Conservation (phyloP, 2,329 filamentous ascomycete species). For the Polytolypa hystricis region DNA sequence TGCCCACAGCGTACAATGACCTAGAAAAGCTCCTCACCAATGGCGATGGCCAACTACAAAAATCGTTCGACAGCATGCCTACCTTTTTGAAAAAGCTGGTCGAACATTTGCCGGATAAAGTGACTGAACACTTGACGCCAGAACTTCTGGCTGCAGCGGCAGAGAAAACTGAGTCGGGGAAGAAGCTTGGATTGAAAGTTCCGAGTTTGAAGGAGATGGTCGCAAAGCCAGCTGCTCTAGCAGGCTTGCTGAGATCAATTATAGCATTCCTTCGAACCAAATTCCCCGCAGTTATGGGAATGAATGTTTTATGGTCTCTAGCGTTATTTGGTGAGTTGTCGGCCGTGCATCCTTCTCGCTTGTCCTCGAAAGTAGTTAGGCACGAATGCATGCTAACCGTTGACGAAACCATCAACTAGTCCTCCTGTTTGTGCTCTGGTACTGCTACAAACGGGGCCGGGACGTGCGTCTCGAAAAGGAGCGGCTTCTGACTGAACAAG, state of each 20-base stretch:
- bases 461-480: constrained; percentile 67
- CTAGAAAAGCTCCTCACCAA: constrained; percentile 59
- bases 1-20: constrained; percentile 85
- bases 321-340: constrained; percentile 64
- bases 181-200: constrained; percentile 56
- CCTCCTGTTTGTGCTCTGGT: constrained; percentile 90
- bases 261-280: constrained; percentile 75
- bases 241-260: constrained; percentile 77
- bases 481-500: constrained; percentile 36
- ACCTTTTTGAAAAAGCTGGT: constrained; percentile 75
- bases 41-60: constrained; percentile 52
- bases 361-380: background rate
- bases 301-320: constrained; percentile 83
- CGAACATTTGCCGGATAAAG: constrained; percentile 68
- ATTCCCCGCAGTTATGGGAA: constrained; percentile 84
- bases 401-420: constrained; percentile 49
- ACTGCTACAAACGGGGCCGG: constrained; percentile 88
- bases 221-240: constrained; percentile 76
- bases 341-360: background rate
- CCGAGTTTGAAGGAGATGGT: constrained; percentile 67
- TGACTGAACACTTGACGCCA: constrained; percentile 64
- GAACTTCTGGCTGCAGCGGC: constrained; percentile 71
- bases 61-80: constrained; percentile 58
- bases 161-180: constrained; percentile 52
- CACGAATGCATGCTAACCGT: constrained; percentile 5